These are phyloP conservation scores for Aristolochia fimbriata DNA, from an alignment of 164 flowering plant genomes.

Conservation along the genomic window DNA sequence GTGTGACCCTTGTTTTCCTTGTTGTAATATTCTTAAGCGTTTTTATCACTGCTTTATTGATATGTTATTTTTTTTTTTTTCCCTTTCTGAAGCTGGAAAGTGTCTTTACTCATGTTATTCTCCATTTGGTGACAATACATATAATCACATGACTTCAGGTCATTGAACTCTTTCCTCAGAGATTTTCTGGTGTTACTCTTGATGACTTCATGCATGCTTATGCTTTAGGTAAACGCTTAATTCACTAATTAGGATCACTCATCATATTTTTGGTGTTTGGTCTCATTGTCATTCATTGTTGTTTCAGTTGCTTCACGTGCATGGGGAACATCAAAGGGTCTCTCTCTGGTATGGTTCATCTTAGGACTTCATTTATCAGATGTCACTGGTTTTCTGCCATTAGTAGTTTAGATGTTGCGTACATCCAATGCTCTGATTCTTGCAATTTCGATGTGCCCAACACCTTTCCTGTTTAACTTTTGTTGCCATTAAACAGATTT, in stretches of 20 bases:
- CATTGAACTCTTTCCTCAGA: slow-evolving; percentile 30
- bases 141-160: slow-evolving; percentile 27
- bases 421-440: too few relatives aligned
- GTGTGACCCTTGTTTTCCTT: too few relatives aligned
- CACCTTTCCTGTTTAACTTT: too few relatives aligned
- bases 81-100: too few relatives aligned
- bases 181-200: slow-evolving; percentile 26
- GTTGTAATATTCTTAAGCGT: too few relatives aligned
- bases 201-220: slow-evolving; percentile 60
- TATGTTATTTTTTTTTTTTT: too few relatives aligned
- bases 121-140: too few relatives aligned
- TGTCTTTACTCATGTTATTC: too few relatives aligned
- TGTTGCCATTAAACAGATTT: background rate
- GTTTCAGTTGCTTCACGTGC: slow-evolving; percentile 76
- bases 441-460: too few relatives aligned
- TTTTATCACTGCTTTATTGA: too few relatives aligned
- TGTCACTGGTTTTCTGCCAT: too few relatives aligned
- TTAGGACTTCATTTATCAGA: background rate
- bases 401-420: too few relatives aligned
- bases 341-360: slow-evolving; percentile 47
- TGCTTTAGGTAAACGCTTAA: slow-evolving; percentile 42
- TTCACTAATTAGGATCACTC: background rate
- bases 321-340: slow-evolving; percentile 61
- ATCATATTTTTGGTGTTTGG: background rate
- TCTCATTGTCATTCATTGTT: slow-evolving; percentile 8